Evolutionary conservation across 306 rosid genomes (phyloP), one percentile per base, ranked within the genome.

Genomic region (Pyrus bretschneideri): DNA sequence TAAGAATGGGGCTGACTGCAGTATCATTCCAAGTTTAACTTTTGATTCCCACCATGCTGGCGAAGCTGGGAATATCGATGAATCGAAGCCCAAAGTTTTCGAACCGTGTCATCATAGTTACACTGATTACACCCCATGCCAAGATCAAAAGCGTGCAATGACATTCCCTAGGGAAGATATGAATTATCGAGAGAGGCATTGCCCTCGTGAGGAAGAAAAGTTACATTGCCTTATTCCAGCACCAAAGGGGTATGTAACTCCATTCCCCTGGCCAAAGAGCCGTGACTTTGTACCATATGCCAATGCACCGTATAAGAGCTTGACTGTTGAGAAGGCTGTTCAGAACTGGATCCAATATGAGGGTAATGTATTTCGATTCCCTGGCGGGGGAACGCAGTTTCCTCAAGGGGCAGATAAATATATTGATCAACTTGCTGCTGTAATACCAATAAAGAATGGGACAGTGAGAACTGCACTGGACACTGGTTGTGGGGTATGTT

Each of bases 271-370:
- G 98, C 98, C 97, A 9, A 95, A 89, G 88, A 95, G 98, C 75
- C 97, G 97, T 42, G 97, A 95, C 78, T 95, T 90, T 87, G 98
- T 95, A 63, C 98, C 98, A 25, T 95, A 82, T 82, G 98, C 98
- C 2, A 95, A 95, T 49, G 98, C 98, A 54, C 98, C 97, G 0
- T 95, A 95, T 79, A 95, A 95, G 90, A 92, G 97, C 80, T 91
- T 95, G 87, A 95, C 97, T 2, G 97, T 95, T 64, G 98, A 95
- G 89, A 95, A 95, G 91, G 98, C 98, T 76, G 79, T 95, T 72
- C 97, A 96, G 88, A 96, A 96, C 90, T 92, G 97, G 99, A 92
- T 96, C 84, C 97, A 96, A 33, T 92, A 92, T 46, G 98, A 96
- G 86, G 99, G 99, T 67, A 89, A 89, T 23, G 98, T 96, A 72